phyloP scores from a whole-genome alignment of 345 rosid genomes.

The Psidium friedrichsthalianum region DNA sequence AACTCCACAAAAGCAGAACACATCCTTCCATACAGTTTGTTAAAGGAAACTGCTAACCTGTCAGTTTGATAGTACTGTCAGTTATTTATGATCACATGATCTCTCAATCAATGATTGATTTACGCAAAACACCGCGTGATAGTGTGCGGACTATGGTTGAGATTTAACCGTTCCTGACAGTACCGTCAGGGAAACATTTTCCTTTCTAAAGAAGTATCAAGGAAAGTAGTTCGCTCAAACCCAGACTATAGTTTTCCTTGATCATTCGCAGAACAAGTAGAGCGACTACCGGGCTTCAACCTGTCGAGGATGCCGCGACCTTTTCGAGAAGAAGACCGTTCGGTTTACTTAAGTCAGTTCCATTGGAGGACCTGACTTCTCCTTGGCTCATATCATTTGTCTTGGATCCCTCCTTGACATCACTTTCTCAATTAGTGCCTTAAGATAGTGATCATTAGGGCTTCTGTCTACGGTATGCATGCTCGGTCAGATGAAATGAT shows the following conservation, averaged over 20 bases:
- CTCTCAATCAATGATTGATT: too few relatives aligned
- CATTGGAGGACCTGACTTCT: conserved; percentile 19
- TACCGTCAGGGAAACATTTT: too few relatives aligned
- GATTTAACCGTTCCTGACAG: too few relatives aligned
- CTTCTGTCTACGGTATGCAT: conserved; percentile 37
- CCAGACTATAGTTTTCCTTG: conserved; percentile 57
- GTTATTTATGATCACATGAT: too few relatives aligned
- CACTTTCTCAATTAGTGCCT: conserved; percentile 81
- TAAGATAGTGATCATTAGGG: conserved; percentile 69
- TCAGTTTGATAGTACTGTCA: too few relatives aligned
- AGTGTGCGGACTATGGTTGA: too few relatives aligned
- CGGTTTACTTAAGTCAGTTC: conserved; percentile 28
- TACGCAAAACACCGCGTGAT: too few relatives aligned
- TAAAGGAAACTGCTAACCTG: too few relatives aligned
- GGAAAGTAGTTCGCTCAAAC: conserved; percentile 10
- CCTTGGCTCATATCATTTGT: conserved; percentile 23
- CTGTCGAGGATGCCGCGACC: conserved; percentile 56
- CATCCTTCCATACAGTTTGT: too few relatives aligned
- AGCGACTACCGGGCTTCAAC: conserved; percentile 80
- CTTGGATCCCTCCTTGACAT: conserved; percentile 81
- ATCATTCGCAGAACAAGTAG: conserved; percentile 78
- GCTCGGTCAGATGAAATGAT: neutral
- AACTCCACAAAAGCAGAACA: too few relatives aligned
- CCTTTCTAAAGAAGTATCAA: neutral
- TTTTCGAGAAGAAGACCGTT: conserved; percentile 66